A percentile compares a stretch with the other conserved stretches of the same genome.
phyloP scores from a whole-genome alignment of 1,139 yeast genomes.

The Geotrichum klebahnii region DNA sequence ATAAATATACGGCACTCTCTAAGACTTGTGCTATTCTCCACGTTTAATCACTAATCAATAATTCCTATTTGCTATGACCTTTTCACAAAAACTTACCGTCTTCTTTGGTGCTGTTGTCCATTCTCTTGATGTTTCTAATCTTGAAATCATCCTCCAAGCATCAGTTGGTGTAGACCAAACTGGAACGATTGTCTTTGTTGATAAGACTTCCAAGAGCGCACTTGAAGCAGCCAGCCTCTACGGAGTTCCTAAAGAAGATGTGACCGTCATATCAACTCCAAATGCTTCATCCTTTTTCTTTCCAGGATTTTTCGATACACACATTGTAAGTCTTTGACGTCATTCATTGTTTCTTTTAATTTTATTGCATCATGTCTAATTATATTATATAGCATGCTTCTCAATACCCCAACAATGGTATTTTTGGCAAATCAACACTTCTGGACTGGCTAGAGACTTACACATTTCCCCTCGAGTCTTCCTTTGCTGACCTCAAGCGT shows the following conservation, averaged over 20 bases:
- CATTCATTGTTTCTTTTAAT: not conserved
- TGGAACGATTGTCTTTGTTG: conserved; percentile 49
- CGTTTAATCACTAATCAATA: not conserved
- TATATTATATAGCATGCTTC: conserved; percentile 62
- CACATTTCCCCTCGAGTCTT: conserved; percentile 82
- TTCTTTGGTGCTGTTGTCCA: conserved; percentile 57
- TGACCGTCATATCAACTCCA: conserved; percentile 26
- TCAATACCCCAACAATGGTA: conserved; percentile 90
- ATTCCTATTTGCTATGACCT: conserved; percentile 8
- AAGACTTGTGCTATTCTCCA: no score
- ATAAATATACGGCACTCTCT: no score
- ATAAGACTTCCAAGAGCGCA: conserved; percentile 25
- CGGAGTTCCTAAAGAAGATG: conserved; percentile 24
- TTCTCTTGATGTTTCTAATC: conserved; percentile 47
- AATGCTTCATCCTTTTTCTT: conserved; percentile 51
- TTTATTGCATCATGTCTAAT: not conserved
- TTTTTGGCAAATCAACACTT: conserved; percentile 79
- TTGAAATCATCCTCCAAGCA: conserved; percentile 50
- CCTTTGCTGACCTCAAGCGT: conserved; percentile 47
- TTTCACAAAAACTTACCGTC: conserved; percentile 26
- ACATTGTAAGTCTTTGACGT: conserved; percentile 43
- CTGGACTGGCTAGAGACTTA: conserved; percentile 83
- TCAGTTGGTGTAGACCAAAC: conserved; percentile 48
- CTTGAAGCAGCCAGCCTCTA: conserved; percentile 26
- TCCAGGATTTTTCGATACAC: conserved; percentile 95